Evolutionary conservation across 139 green algal species (phyloP), one percentile per base, ranked within the genome.

Genomic region (Chlorella sorokiniana): DNA sequence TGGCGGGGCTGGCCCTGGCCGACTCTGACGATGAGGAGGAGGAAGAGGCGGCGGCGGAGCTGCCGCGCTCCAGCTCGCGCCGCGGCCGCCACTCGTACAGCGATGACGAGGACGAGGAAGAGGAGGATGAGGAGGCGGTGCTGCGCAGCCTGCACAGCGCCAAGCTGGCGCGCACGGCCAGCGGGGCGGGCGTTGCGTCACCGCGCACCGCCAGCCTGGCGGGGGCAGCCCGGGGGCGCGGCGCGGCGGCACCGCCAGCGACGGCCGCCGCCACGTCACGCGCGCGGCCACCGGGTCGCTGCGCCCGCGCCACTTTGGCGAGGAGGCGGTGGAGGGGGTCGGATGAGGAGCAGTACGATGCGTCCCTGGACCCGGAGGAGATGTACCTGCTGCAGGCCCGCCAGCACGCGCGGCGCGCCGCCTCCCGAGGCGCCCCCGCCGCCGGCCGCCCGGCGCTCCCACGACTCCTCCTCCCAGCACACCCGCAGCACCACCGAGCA

Each of bases 401-500:
- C 23, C 69, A 62, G 27, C 64, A 51, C 64, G 40, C 78, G 29
- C 22, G 62, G 42, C 42, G 42, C 62, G 79, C 38, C 45, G 14
- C 18, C 4, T 45, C 33, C 27, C 41, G 33, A 16, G 74, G 38
- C 37, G 38, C 38, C 59, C 40, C 23, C 29, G 4, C 51, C 7
- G 51, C 35, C 71, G 51, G 42, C 72, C 7, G 45, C 14, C 51
- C 33, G 3, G 9, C 56, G n/a, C n/a, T n/a, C 7, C 65, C 14
- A 27, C 35, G 82, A 64, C 35, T 83, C 73, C 42, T 82, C 69
- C 51, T 78, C 52, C 29, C 78, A 88, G 70, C 69, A 88, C 78
- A 88, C 81, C 8, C 81, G 83, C 54, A 72, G 54, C 81, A 87
- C 69, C 33, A 69, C 52, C 16, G 83, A 87, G 63, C 82, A 87